A percentile compares a stretch with the other conserved stretches of the same genome.
phyloP scores from a whole-genome alignment of 441 rosid species.

The Jatropha multifida region DNA sequence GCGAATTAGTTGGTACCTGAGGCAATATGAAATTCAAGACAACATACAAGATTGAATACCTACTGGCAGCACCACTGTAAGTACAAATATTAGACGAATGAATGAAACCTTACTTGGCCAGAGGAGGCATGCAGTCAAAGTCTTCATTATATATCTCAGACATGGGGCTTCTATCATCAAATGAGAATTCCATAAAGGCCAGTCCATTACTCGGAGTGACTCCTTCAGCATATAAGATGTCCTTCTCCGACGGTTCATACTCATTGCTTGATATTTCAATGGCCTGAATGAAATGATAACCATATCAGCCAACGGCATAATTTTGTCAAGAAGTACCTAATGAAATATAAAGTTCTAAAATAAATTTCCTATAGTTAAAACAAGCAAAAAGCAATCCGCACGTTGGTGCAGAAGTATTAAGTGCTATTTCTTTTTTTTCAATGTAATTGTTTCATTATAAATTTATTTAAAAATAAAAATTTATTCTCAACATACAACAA shows the following conservation, averaged over 20 bases:
- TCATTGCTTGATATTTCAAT: constrained; percentile 93
- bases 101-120: constrained; percentile 49
- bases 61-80: background rate
- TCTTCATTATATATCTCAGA: constrained; percentile 72
- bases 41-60: background rate
- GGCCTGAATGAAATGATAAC: constrained; percentile 46
- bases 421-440: too few relatives aligned
- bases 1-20: constrained; percentile 81
- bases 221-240: constrained; percentile 90
- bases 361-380: background rate
- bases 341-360: too few relatives aligned
- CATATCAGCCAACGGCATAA: background rate
- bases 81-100: background rate
- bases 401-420: too few relatives aligned
- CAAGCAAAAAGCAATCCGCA: too few relatives aligned
- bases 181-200: constrained; percentile 86
- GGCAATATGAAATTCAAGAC: constrained; percentile 16
- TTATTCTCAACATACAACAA: too few relatives aligned
- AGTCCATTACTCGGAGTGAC: constrained; percentile 89
- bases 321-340: too few relatives aligned
- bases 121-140: constrained; percentile 50
- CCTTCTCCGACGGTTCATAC: constrained; percentile 85
- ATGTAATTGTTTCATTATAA: too few relatives aligned
- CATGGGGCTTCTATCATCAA: constrained; percentile 82
- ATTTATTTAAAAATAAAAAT: too few relatives aligned